Conservation (phyloP, 768 basidiomycete genomes). For the Tylopilus cervinicoccineus region DNA sequence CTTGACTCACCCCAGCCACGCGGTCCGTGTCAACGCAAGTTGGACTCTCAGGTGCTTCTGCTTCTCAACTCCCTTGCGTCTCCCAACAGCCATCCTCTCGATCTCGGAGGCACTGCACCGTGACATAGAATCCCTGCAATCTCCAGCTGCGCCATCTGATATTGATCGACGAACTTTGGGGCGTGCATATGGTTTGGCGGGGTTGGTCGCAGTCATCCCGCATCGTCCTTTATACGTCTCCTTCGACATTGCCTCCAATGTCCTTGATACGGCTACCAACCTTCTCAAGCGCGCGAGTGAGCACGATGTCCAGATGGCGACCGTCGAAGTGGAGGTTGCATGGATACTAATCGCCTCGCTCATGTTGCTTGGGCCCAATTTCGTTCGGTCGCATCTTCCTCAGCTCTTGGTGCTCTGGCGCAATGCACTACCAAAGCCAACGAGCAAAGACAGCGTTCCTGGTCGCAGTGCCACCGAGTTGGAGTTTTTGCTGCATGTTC, state of each 20-base stretch:
- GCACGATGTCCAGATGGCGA: slow-evolving; percentile 80
- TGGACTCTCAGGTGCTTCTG: slow-evolving; percentile 92
- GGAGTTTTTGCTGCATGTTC: slow-evolving; percentile 86
- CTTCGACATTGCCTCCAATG: slow-evolving; percentile 87
- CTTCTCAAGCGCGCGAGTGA: slow-evolving; percentile 89
- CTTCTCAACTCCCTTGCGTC: slow-evolving; percentile 78
- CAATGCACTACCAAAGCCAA: slow-evolving; percentile 94
- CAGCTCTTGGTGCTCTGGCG: slow-evolving; percentile 96
- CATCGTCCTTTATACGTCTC: slow-evolving; percentile 90
- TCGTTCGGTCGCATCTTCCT: slow-evolving; percentile 89
- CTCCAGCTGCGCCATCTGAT: slow-evolving; percentile 69
- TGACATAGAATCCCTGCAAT: slow-evolving; percentile 70
- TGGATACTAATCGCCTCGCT: slow-evolving; percentile 91
- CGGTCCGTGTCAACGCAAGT: slow-evolving; percentile 80
- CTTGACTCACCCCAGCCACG: slow-evolving; percentile 81
- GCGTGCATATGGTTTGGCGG: slow-evolving; percentile 86
- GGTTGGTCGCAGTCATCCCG: slow-evolving; percentile 81
- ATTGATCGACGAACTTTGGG: slow-evolving; percentile 72
- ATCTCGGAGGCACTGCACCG: slow-evolving; percentile 81
- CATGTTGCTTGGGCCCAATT: slow-evolving; percentile 90
- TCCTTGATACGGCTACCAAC: slow-evolving; percentile 86
- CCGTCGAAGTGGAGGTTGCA: slow-evolving; percentile 85
- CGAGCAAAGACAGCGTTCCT: slow-evolving; percentile 72
- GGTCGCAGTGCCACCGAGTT: slow-evolving; percentile 76
- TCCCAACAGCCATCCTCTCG: slow-evolving; percentile 73